Evolutionary conservation across 805 yeast species (phyloP).

Genomic region (Kodamaea kakaduensis): DNA sequence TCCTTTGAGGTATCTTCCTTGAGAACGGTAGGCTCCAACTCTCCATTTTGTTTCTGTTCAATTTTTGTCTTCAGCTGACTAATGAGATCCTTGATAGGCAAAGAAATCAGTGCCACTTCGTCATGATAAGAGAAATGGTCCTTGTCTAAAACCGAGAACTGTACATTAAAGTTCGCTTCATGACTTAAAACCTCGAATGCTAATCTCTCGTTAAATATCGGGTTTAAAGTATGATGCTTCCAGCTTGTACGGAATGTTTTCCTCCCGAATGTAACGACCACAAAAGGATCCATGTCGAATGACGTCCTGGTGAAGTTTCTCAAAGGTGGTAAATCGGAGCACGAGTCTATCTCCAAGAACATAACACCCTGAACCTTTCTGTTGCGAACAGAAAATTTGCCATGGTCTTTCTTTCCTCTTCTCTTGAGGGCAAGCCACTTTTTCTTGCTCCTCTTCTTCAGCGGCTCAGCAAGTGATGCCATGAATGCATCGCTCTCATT

Average conservation of each 20-base stretch:
- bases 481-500: slow-evolving; percentile 2
- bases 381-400: slow-evolving; percentile 35
- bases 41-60: neutral
- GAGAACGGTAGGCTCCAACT: no score
- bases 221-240: slow-evolving; percentile 77
- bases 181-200: slow-evolving; percentile 70
- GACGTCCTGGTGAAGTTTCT: slow-evolving; percentile 67
- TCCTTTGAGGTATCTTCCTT: no score
- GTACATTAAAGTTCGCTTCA: slow-evolving; percentile 63
- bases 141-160: slow-evolving; percentile 75
- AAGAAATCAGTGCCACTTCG: slow-evolving; percentile 62
- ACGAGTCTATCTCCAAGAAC: slow-evolving; percentile 70
- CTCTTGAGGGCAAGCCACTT: slow-evolving; percentile 10
- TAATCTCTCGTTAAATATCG: slow-evolving; percentile 74
- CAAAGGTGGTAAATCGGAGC: slow-evolving; percentile 75
- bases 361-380: slow-evolving; percentile 60
- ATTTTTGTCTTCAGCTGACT: slow-evolving; percentile 12
- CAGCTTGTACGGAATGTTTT: slow-evolving; percentile 83
- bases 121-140: slow-evolving; percentile 84
- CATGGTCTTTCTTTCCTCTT: slow-evolving; percentile 10
- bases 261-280: slow-evolving; percentile 84
- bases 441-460: neutral
- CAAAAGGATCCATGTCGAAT: slow-evolving; percentile 96
- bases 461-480: slow-evolving; percentile 10
- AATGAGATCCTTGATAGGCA: slow-evolving; percentile 52